Conservation (phyloP, 2,329 filamentous ascomycete genomes). For the Curvularia spicifera region DNA sequence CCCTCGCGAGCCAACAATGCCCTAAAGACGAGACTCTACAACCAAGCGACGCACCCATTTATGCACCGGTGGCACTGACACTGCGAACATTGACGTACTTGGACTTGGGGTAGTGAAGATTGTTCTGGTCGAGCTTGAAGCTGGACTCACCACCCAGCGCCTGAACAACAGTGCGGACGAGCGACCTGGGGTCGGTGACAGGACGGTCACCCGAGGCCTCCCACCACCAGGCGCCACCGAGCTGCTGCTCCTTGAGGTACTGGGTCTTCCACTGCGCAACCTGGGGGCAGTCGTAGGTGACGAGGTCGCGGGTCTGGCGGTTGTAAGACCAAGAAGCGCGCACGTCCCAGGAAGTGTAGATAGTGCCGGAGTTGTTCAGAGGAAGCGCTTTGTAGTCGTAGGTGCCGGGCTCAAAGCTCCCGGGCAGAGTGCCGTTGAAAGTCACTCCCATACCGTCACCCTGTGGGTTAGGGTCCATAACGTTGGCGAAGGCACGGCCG, state of each 20-base stretch:
- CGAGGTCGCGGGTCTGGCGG: slow-evolving; percentile 24
- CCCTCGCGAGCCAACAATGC: background rate
- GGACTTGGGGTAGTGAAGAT: slow-evolving; percentile 31
- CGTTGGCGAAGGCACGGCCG: slow-evolving; percentile 39
- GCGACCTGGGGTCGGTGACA: slow-evolving; percentile 25
- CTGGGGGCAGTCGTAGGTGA: slow-evolving; percentile 38
- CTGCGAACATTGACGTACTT: slow-evolving; percentile 33
- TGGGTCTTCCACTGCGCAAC: slow-evolving; percentile 32
- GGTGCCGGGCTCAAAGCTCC: slow-evolving; percentile 35
- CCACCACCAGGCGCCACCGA: slow-evolving; percentile 44
- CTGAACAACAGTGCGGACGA: slow-evolving; percentile 24
- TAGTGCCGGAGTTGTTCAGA: slow-evolving; percentile 25
- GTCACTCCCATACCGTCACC: slow-evolving; percentile 57
- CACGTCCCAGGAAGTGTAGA: slow-evolving; percentile 28
- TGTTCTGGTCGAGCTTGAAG: slow-evolving; percentile 20
- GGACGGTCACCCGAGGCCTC: slow-evolving; percentile 33
- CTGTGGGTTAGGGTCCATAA: slow-evolving; percentile 24
- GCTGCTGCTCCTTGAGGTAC: slow-evolving; percentile 31
- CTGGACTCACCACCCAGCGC: slow-evolving; percentile 21
- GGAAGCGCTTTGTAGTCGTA: slow-evolving; percentile 41
- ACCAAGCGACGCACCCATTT: background rate
- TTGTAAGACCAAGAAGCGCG: slow-evolving; percentile 35
- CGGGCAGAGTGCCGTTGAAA: slow-evolving; percentile 37
- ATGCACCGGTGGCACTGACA: background rate
- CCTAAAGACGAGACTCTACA: background rate